phyloP scores from a whole-genome alignment of 2,329 filamentous ascomycete genomes.

The Pseudogymnoascus sp. region DNA sequence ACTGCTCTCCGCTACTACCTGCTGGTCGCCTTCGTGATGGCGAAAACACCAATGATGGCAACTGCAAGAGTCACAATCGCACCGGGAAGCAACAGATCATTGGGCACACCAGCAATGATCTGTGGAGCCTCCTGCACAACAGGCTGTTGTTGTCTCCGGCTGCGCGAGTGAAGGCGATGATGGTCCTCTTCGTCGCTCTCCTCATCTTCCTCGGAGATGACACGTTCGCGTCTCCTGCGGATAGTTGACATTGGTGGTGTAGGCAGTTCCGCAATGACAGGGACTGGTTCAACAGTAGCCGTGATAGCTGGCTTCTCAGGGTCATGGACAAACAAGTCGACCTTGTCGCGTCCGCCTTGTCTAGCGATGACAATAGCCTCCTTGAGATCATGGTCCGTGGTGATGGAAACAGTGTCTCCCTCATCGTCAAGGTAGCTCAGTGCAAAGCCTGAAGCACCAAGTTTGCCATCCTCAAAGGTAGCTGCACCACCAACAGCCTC shows the following conservation, averaged over 20 bases:
- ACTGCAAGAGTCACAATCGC: constrained; percentile 93
- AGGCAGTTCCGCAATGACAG: constrained; percentile 38
- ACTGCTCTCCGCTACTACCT: constrained; percentile 27
- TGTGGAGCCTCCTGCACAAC: constrained; percentile 53
- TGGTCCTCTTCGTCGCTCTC: constrained; percentile 37
- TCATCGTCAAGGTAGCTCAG: constrained; percentile 96
- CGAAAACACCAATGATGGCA: constrained; percentile 89
- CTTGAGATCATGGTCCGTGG: constrained; percentile 83
- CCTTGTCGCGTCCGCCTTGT: constrained; percentile 74
- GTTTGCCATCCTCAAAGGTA: constrained; percentile 66
- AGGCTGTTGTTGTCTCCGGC: constrained; percentile 22
- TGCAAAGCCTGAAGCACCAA: constrained; percentile 73
- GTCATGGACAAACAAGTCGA: constrained; percentile 94
- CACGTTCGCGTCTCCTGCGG: constrained; percentile 40
- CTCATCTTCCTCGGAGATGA: constrained; percentile 46
- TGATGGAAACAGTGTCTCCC: constrained; percentile 93
- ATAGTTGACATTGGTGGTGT: constrained; percentile 43
- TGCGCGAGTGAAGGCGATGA: constrained; percentile 15
- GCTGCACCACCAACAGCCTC: constrained; percentile 78
- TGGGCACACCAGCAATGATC: constrained; percentile 83
- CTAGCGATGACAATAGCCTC: constrained; percentile 83
- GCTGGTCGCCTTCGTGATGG: constrained; percentile 61
- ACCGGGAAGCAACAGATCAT: constrained; percentile 85
- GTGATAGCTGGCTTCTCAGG: constrained; percentile 79
- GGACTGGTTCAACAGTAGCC: constrained; percentile 51